These are phyloP conservation scores for Neurospora crassa DNA, from an alignment of 2,329 filamentous ascomycete genomes.

Conservation along the genomic window DNA sequence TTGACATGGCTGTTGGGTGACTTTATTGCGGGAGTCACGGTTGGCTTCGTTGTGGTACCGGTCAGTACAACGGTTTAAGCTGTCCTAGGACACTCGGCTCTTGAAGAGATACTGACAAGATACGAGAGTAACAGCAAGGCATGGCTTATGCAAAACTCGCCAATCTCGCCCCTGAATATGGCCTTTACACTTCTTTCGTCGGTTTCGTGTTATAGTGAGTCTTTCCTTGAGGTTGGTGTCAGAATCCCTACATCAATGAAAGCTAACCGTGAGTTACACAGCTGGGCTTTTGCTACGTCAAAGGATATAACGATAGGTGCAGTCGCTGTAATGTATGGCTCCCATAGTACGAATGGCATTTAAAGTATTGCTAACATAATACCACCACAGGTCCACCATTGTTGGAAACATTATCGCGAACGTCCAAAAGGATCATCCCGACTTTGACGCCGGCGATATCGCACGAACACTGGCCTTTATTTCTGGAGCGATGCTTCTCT, in stretches of 20 bases:
- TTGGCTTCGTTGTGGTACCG: constrained; percentile 45
- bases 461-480: constrained; percentile 36
- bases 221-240: not conserved
- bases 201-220: constrained; percentile 58
- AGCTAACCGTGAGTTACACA: not conserved
- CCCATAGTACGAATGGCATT: no score
- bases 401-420: constrained; percentile 36
- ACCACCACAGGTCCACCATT: constrained; percentile 33
- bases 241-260: not conserved
- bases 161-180: constrained; percentile 56
- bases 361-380: not conserved
- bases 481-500: constrained; percentile 33
- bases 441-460: constrained; percentile 28
- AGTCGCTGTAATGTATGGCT: constrained; percentile 13
- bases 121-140: constrained; percentile 38
- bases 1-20: constrained; percentile 64
- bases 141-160: constrained; percentile 74
- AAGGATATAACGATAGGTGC: constrained; percentile 76
- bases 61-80: not conserved
- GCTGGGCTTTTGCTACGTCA: constrained; percentile 73
- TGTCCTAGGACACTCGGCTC: not conserved
- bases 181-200: constrained; percentile 75
- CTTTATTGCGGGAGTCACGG: constrained; percentile 56
- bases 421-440: constrained; percentile 26
- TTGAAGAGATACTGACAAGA: not conserved